Evolutionary conservation across 2,329 filamentous ascomycete species (phyloP), one percentile per base, ranked within the genome.

Genomic region (Cyphellophora attinorum): DNA sequence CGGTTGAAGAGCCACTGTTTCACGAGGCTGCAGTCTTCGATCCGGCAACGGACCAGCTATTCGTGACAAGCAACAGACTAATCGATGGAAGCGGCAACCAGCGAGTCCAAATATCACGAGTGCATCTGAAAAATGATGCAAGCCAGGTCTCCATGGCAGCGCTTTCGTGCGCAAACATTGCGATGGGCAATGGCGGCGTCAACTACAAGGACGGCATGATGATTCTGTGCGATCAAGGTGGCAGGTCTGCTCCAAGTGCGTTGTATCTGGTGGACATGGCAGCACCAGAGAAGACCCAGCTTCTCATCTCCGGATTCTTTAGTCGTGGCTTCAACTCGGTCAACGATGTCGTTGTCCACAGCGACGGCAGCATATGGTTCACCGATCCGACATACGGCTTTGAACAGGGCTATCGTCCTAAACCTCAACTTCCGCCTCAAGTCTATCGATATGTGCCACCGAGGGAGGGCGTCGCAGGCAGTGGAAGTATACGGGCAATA

Each of bases 331-430:
- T 60, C 34, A 60, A 54, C 29, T 54, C 53, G 3, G 45, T 57
- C 16, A 60, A 59, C 38, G 57, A 62, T 38, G 50, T 61, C 2
- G 44, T 49, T 6, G 49, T 61, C 2, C 45, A 55, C 6, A 53
- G 58, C 28, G 56, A 56, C 15, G 54, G 54, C 8, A 52, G 54
- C 19, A 53, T 62, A 37, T 60, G 55, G 52, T 61, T 61, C 41
- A 62, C 57, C 0, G 57, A 61, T 38, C 55, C 56, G 3, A 49
- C 48, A 6, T 62, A 62, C 28, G 57, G 56, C 8, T 56, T 41
- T 33, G 48, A 56, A 34, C 52, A 60, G 27, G 51, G 45, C 3
- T 53, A 52, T 37, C 51, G 57, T 12, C 55, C 52, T 2, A n/a
- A 36, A 3, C 55, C 59, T 3, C 25, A 37, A 3, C 40, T 60